Conservation (phyloP, 1,284 basidiomycete species). For the Schizophyllum commune region DNA sequence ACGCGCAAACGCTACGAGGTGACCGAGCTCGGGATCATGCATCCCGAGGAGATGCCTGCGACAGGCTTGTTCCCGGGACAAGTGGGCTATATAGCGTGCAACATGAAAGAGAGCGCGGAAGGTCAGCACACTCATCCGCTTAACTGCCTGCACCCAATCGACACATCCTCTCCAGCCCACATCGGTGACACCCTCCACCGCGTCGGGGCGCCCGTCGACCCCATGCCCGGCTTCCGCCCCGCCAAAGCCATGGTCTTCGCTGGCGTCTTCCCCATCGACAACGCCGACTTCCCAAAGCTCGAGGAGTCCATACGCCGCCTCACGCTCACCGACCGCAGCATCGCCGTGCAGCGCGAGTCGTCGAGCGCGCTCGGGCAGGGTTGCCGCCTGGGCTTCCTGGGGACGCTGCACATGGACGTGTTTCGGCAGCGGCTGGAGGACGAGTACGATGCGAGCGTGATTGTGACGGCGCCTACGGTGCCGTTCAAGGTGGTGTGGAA, state of each 20-base stretch:
- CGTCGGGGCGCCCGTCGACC: conserved; percentile 67
- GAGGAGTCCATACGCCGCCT: conserved; percentile 93
- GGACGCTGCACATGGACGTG: conserved; percentile 96
- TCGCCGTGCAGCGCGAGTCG: conserved; percentile 88
- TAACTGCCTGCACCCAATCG: conserved; percentile 5
- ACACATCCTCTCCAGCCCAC: conserved; percentile 46
- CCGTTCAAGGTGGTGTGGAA: conserved; percentile 84
- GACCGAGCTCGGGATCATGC: conserved; percentile 86
- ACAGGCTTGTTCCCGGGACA: conserved; percentile 75
- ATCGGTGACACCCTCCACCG: conserved; percentile 92
- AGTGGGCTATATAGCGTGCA: conserved; percentile 88
- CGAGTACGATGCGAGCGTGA: conserved; percentile 87
- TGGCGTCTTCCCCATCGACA: conserved; percentile 92
- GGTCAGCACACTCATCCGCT: conserved; percentile 38
- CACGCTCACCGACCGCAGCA: conserved; percentile 82
- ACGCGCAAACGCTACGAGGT: conserved; percentile 92
- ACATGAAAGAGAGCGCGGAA: conserved; percentile 98
- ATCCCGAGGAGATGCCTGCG: conserved; percentile 81
- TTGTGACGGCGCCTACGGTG: conserved; percentile 90
- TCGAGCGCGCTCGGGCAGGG: conserved; percentile 95
- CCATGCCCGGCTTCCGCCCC: conserved; percentile 89
- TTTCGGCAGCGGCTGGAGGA: conserved; percentile 95
- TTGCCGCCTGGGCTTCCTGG: conserved; percentile 90
- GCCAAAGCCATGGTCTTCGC: conserved; percentile 98
- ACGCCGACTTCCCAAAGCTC: conserved; percentile 85